A percentile compares a stretch with the other conserved stretches of the same genome.
These are phyloP conservation scores for California macrophylla DNA, from an alignment of 441 rosid genomes.

Conservation along the genomic window DNA sequence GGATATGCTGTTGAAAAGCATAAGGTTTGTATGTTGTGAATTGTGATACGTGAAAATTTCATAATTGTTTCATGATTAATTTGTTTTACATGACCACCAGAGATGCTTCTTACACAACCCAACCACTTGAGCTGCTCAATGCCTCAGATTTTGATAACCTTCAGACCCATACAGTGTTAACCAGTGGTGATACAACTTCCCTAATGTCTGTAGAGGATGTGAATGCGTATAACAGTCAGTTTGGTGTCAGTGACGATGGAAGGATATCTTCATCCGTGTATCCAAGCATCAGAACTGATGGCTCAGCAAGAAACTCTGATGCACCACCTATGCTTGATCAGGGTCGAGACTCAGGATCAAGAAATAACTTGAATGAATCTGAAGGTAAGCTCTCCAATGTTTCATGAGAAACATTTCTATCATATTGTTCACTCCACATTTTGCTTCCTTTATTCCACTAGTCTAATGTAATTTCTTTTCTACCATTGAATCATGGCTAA, in stretches of 20 bases:
- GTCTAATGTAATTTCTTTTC: not conserved
- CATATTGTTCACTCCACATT: not conserved
- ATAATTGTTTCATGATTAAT: slow-evolving; percentile 14
- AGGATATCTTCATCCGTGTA: slow-evolving; percentile 25
- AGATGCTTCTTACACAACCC: slow-evolving; percentile 97
- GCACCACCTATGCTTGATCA: slow-evolving; percentile 21
- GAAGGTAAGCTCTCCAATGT: slow-evolving; percentile 47
- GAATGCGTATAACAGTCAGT: slow-evolving; percentile 29
- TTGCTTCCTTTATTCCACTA: no score
- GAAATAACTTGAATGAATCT: slow-evolving; percentile 39
- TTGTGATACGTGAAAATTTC: slow-evolving; percentile 10
- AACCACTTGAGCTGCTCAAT: slow-evolving; percentile 94
- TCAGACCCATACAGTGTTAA: slow-evolving; percentile 28
- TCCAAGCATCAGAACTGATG: slow-evolving; percentile 21
- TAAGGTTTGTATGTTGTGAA: slow-evolving; percentile 51
- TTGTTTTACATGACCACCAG: slow-evolving; percentile 29
- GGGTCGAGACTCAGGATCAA: slow-evolving; percentile 29
- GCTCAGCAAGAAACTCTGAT: slow-evolving; percentile 19
- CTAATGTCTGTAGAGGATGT: slow-evolving; percentile 1
- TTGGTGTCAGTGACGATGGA: slow-evolving; percentile 35
- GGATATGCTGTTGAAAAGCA: slow-evolving; percentile 95
- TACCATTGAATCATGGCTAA: not conserved
- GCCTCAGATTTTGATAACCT: slow-evolving; percentile 54
- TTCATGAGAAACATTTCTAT: not conserved
- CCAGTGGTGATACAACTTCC: slow-evolving; percentile 22